Base-by-base conservation (phyloP, 345 rosid genomes). In the Hypericum perforatum region DNA sequence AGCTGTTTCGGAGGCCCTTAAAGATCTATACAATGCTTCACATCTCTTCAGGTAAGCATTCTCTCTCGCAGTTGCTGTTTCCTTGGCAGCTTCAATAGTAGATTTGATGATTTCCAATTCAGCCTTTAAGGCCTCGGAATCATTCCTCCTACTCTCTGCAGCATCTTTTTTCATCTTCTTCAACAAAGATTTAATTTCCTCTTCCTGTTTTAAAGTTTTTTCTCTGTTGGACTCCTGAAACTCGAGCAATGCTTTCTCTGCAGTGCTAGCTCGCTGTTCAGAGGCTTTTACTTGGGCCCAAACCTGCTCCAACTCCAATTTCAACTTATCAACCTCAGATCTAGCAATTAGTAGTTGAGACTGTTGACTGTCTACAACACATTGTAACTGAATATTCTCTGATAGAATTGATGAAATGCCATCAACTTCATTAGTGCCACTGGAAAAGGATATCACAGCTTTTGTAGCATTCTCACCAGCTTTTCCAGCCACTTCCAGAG, bases 181-280 rank as follows among this genome's bases (percentile, higher is more conserved):
- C 48, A 75, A 13, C 54, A 75, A 55, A 22, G 58, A 53, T 41
- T 54, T 62, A 53, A 62, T 65, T 41, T 65, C 60, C 49, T 68
- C 74, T 44, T 65, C 74, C 49, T 61, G 60, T 59, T 71, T 41
- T 36, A 41, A 10, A 55, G 44, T n/a, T 16, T 38, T 68, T 63
- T 65, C 38, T 64, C 53, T 65, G 60, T 63, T 68, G 16, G 70
- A 62, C 41, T 65, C 67, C 70, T 62, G 80, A 61, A 68, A 65
- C 63, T 71, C 76, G 63, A 58, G 56, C 69, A 75, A 58, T 44
- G 76, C 67, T 52, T 75, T 75, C 64, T 75, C 67, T 16, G 69
- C 69, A 44, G 59, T 54, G 37, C 54, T 52, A 39, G 76, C 71
- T 52, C 72, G 63, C 45, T 54, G 64, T 45, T 65, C 76, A 22